Evolutionary conservation across 1,284 basidiomycete genomes (phyloP).

Genomic region (Boletus albobrunnescens): DNA sequence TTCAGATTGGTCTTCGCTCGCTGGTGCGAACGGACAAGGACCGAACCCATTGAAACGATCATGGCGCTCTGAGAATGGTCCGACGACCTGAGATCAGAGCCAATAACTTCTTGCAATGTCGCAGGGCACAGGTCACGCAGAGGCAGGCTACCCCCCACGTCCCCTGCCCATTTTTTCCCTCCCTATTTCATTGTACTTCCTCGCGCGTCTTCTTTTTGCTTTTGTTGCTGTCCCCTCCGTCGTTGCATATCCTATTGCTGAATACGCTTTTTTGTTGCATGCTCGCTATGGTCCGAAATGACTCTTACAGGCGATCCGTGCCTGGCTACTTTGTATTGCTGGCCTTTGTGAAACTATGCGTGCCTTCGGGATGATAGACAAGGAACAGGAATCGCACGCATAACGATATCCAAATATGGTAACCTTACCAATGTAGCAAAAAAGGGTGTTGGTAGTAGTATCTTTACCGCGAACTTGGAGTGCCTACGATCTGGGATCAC

Average conservation of each 20-base stretch:
- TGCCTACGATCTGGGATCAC: too few relatives aligned
- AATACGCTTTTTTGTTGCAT: conserved; percentile 3
- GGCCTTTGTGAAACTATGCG: neutral
- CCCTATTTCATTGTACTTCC: neutral
- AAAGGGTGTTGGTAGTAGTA: too few relatives aligned
- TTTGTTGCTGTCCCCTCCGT: neutral
- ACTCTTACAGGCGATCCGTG: neutral
- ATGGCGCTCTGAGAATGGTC: conserved; percentile 26
- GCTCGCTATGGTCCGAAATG: neutral
- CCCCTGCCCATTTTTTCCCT: neutral
- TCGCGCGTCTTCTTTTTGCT: neutral
- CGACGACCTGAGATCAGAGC: conserved; percentile 8
- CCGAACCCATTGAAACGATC: conserved; percentile 26
- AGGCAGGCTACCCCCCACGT: neutral
- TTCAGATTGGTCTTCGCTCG: conserved; percentile 32
- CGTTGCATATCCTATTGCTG: conserved; percentile 3
- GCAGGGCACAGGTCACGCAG: neutral
- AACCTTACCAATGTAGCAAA: too few relatives aligned
- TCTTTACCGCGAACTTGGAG: too few relatives aligned
- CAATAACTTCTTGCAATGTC: neutral
- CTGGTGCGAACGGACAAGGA: conserved; percentile 27
- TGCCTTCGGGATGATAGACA: too few relatives aligned
- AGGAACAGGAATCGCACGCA: too few relatives aligned
- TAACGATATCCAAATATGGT: too few relatives aligned
- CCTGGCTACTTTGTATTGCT: conserved; percentile 2